Conservation (phyloP, 1,139 yeast genomes). For the Blastobotrys illinoisensis region DNA sequence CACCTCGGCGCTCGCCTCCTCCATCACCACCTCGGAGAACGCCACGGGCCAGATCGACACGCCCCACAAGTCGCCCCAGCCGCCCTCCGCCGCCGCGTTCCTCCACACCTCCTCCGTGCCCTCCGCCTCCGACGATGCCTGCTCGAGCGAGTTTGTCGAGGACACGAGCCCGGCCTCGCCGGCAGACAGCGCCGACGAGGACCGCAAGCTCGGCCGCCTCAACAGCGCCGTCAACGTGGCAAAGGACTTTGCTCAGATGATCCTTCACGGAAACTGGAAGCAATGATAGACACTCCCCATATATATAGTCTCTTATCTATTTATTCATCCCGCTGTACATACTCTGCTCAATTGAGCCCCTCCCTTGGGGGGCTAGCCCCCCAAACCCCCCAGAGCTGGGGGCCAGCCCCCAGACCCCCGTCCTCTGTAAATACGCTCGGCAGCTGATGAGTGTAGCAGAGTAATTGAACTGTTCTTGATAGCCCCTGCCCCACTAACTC, state of each 20-base stretch:
- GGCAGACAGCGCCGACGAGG: neutral
- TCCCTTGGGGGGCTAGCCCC: no score
- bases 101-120: neutral
- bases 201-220: conserved; percentile 10
- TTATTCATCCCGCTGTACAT: neutral
- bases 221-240: conserved; percentile 20
- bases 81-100: neutral
- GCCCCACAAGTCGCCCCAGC: conserved; percentile 1
- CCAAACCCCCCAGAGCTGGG: no score
- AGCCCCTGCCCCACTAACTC: no score
- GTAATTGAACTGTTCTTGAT: no score
- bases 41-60: conserved; percentile 22
- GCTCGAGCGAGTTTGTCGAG: conserved; percentile 13
- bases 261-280: conserved; percentile 21
- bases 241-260: conserved; percentile 18
- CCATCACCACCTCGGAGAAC: conserved; percentile 16
- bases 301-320: neutral
- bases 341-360: no score
- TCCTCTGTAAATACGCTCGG: no score
- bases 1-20: conserved; percentile 5
- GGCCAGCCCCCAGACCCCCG: no score
- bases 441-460: no score
- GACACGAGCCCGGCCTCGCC: conserved; percentile 1
- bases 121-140: neutral
- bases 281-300: neutral